Evolutionary conservation across 768 basidiomycete genomes (phyloP).

Genomic region (Mycena maculata): DNA sequence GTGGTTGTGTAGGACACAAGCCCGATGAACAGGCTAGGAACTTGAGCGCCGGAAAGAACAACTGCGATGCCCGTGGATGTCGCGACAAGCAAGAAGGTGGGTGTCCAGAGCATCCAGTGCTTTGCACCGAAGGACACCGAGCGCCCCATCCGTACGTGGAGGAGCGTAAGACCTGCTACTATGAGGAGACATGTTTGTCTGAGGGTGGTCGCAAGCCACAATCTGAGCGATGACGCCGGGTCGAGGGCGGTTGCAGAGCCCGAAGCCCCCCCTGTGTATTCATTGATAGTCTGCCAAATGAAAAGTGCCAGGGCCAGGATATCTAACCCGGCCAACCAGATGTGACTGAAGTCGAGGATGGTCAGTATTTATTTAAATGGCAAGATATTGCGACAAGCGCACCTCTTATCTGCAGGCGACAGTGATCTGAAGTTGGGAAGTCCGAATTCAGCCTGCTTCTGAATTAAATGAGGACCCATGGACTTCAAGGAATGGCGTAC

Average conservation of each 20-base stretch:
- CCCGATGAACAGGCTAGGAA: slow-evolving; percentile 69
- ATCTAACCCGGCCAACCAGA: slow-evolving; percentile 80
- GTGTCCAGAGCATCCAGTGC: slow-evolving; percentile 82
- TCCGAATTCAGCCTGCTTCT: slow-evolving; percentile 77
- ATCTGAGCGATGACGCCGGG: slow-evolving; percentile 64
- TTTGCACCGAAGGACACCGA: slow-evolving; percentile 75
- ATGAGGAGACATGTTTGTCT: slow-evolving; percentile 77
- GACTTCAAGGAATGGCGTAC: slow-evolving; percentile 52
- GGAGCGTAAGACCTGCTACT: slow-evolving; percentile 67
- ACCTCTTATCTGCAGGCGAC: slow-evolving; percentile 73
- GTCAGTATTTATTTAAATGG: neutral
- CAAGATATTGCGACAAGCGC: neutral
- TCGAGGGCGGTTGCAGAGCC: slow-evolving; percentile 59
- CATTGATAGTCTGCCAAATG: slow-evolving; percentile 71
- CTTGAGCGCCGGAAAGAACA: slow-evolving; percentile 64
- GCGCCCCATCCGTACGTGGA: slow-evolving; percentile 77
- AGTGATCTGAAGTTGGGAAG: slow-evolving; percentile 76
- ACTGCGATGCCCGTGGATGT: slow-evolving; percentile 71
- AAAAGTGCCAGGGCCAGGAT: slow-evolving; percentile 70
- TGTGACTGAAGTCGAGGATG: slow-evolving; percentile 50
- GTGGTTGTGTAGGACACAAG: slow-evolving; percentile 67
- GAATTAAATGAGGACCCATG: slow-evolving; percentile 39
- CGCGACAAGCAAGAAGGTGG: slow-evolving; percentile 63
- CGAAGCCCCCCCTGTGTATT: slow-evolving; percentile 60
- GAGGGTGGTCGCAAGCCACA: slow-evolving; percentile 78